Conservation (phyloP, 768 basidiomycete genomes). For the Boletus speciosus region DNA sequence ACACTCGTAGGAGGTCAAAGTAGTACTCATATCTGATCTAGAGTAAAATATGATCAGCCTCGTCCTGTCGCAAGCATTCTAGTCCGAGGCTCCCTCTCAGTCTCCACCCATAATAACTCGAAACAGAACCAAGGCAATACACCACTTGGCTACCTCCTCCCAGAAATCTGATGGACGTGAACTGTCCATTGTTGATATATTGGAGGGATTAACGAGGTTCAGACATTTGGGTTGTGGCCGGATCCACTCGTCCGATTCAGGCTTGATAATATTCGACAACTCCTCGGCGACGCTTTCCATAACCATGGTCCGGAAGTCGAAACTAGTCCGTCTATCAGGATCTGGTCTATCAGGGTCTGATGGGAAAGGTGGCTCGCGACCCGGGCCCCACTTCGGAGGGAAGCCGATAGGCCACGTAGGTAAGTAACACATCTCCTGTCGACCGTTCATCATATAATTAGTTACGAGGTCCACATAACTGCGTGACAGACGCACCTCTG, state of each 20-base stretch:
- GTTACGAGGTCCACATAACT: neutral
- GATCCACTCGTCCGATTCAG: conserved; percentile 15
- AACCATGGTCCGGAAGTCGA: neutral
- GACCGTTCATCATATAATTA: neutral
- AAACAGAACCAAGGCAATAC: too few relatives aligned
- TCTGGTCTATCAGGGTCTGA: neutral
- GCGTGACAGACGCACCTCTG: conserved; percentile 36
- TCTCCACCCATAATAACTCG: neutral
- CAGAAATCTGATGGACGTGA: neutral
- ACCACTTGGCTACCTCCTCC: neutral
- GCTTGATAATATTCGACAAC: neutral
- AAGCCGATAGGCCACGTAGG: conserved; percentile 24
- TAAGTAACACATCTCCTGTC: conserved; percentile 28
- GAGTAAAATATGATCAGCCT: too few relatives aligned
- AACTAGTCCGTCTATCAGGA: neutral
- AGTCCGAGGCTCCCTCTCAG: too few relatives aligned
- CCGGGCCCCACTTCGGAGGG: neutral
- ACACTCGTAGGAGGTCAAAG: neutral
- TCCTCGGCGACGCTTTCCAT: neutral
- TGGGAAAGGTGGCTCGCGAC: neutral
- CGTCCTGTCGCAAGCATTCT: too few relatives aligned
- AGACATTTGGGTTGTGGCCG: conserved; percentile 22
- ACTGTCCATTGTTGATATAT: too few relatives aligned
- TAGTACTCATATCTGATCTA: too few relatives aligned
- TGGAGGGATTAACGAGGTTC: conserved; percentile 3